Evolutionary conservation across 1,139 yeast species (phyloP), one percentile per base, ranked within the genome.

Genomic region (Scheffersomyces illinoinensis): DNA sequence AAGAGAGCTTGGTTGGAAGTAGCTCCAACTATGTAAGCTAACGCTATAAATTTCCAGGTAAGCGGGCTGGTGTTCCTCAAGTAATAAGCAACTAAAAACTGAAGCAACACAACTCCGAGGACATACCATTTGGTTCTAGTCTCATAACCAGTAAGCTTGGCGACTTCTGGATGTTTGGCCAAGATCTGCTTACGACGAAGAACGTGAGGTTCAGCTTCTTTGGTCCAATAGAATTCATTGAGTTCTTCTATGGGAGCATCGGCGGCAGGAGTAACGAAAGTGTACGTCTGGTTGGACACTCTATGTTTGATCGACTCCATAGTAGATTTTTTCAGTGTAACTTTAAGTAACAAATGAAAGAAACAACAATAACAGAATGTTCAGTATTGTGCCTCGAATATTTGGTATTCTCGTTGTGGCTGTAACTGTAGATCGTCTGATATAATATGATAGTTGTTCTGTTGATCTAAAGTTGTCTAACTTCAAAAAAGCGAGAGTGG

Each of bases 1-100:
- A 92, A 93, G 47, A 90, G 76, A 66, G 93, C 93, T 69, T 93
- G 97, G 70, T 87, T 89, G 59, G 91, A 84, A 5, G 97, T 91
- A 20, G 96, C 97, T 1, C 98, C 98, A 59, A 93, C 78, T 23
- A 89, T 73, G 68, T 93, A 93, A 2, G 96, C 95, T 23, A 85
- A 71, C 0, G 79, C 67, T 69, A 91, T 73, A 70, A 89, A 90
- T 64, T 81, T 81, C 79, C 82, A 81, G 39, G 83, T 73, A 54
- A 84, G 75, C 46, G 90, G 81, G 21, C 83, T 74, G 0, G 88
- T 81, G 66, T 88, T 71, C 60, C 89, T 79, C 58, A 93, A 76
- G 58, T 81, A 73, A 67, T 82, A 86, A 0, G 97, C 96, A 10
- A 83, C 73, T 0, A 83, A 58, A 53, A 91, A 76, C 71, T 93